Evolutionary conservation across 176 grass and related monocot genomes (phyloP).

Genomic region (Oryza rufipogon): DNA sequence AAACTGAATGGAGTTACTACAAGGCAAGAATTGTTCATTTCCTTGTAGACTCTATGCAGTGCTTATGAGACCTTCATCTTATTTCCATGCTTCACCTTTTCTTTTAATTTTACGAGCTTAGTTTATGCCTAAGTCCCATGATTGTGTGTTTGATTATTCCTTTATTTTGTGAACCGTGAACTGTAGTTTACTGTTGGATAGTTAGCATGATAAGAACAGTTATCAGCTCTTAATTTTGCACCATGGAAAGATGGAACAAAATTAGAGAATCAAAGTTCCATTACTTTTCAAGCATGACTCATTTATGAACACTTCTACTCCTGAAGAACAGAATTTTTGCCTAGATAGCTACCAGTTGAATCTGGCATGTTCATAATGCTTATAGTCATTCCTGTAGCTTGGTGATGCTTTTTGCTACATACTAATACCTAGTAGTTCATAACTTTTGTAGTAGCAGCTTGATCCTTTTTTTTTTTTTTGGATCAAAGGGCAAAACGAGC

Average conservation of each 20-base stretch:
- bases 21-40: slow-evolving; percentile 50
- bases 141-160: slow-evolving; percentile 13
- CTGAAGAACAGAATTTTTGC: not conserved
- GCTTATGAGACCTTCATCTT: not conserved
- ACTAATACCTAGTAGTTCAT: not conserved
- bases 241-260: not conserved
- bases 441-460: not conserved
- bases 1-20: slow-evolving; percentile 96
- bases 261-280: not conserved
- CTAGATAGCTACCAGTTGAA: not conserved
- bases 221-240: not conserved
- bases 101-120: slow-evolving; percentile 8
- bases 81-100: not conserved
- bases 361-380: not conserved
- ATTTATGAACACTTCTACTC: not conserved
- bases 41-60: slow-evolving; percentile 30
- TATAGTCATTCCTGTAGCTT: not conserved
- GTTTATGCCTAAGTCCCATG: not conserved
- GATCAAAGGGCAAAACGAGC: too few species aligned
- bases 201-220: not conserved
- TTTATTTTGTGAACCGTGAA: slow-evolving; percentile 25
- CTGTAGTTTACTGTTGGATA: not conserved
- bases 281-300: slow-evolving; percentile 1
- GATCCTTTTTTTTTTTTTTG: too few species aligned
- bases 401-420: not conserved